Evolutionary conservation across 495 filamentous ascomycete genomes (phyloP).

Genomic region (Talaromyces borbonicus): DNA sequence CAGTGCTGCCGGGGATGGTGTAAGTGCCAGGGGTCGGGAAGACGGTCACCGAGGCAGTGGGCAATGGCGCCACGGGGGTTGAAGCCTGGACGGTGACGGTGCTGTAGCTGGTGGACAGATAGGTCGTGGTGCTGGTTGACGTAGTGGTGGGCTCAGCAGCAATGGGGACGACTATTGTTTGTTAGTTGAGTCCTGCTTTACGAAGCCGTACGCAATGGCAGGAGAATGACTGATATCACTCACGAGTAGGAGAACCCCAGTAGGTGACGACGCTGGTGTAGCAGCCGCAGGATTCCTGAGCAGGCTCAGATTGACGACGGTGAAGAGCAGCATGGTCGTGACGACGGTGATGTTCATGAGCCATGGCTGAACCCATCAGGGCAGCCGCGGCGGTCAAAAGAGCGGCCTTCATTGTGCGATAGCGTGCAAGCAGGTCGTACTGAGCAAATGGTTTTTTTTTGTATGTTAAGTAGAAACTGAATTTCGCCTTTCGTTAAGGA

Average conservation of each 20-base stretch:
- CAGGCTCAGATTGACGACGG: constrained; percentile 34
- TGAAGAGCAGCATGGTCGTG: constrained; percentile 52
- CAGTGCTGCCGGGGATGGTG: constrained; percentile 69
- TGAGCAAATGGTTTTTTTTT: constrained; percentile 6
- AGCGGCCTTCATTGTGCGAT: constrained; percentile 52
- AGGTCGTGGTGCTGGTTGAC: constrained; percentile 24
- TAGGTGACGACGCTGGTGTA: constrained; percentile 55
- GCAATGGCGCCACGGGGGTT: constrained; percentile 30
- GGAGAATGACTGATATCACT: constrained; percentile 19
- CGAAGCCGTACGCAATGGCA: too few relatives aligned
- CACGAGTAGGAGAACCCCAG: constrained; percentile 51
- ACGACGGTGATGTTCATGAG: constrained; percentile 48
- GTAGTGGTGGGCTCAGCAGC: constrained; percentile 14
- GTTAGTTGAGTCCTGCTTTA: too few relatives aligned
- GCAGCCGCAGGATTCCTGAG: constrained; percentile 50
- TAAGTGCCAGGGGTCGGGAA: constrained; percentile 66
- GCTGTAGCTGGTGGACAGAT: constrained; percentile 31
- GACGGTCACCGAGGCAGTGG: constrained; percentile 55
- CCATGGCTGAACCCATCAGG: constrained; percentile 51
- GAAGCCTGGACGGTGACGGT: constrained; percentile 26
- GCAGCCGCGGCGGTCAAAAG: constrained; percentile 57
- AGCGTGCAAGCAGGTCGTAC: not conserved
- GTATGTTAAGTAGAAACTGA: constrained; percentile 9
- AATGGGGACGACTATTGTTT: constrained; percentile 20
- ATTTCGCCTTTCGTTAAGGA: constrained; percentile 45